These are phyloP conservation scores for Phytophthora syringae DNA, from an alignment of 352 stramenopile species.

Conservation along the genomic window DNA sequence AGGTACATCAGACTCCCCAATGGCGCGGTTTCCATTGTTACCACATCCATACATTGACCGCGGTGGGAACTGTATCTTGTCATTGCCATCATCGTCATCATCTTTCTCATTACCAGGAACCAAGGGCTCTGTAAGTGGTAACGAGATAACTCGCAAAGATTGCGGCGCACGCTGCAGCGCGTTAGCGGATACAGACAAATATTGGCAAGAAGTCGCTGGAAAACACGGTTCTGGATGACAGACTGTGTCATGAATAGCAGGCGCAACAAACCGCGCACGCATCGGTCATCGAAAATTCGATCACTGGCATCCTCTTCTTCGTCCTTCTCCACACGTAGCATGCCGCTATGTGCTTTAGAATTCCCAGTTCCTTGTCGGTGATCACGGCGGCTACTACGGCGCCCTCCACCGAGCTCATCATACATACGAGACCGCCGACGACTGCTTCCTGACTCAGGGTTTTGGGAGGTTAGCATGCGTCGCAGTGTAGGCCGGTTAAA, in stretches of 20 bases:
- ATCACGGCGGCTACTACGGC: conserved; percentile 45
- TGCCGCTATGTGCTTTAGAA: conserved; percentile 46
- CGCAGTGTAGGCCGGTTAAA: conserved; percentile 80
- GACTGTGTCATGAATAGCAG: conserved; percentile 86
- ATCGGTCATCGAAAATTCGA: conserved; percentile 72
- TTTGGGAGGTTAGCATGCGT: conserved; percentile 84
- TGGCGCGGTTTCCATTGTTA: conserved; percentile 37
- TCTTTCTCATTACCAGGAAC: conserved; percentile 38
- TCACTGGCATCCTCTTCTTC: conserved; percentile 70
- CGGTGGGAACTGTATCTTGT: conserved; percentile 60
- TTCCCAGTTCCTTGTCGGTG: conserved; percentile 30
- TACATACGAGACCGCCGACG: conserved; percentile 56
- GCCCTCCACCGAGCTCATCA: conserved; percentile 49
- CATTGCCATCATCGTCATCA: conserved; percentile 48
- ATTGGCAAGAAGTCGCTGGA: conserved; percentile 80
- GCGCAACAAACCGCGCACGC: conserved; percentile 69
- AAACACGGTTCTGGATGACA: conserved; percentile 82
- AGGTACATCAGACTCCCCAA: conserved; percentile 50
- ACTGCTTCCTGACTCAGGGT: conserved; percentile 46
- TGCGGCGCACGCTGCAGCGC: conserved; percentile 60
- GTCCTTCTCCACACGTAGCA: conserved; percentile 77
- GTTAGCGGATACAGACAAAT: conserved; percentile 84
- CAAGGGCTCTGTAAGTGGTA: conserved; percentile 53
- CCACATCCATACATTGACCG: conserved; percentile 59
- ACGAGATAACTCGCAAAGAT: conserved; percentile 71